Percentiles rank a stretch among this genome's conserved stretches.
Evolutionary conservation across 768 basidiomycete species (phyloP).

Genomic region (Pleurotus sapidus): DNA sequence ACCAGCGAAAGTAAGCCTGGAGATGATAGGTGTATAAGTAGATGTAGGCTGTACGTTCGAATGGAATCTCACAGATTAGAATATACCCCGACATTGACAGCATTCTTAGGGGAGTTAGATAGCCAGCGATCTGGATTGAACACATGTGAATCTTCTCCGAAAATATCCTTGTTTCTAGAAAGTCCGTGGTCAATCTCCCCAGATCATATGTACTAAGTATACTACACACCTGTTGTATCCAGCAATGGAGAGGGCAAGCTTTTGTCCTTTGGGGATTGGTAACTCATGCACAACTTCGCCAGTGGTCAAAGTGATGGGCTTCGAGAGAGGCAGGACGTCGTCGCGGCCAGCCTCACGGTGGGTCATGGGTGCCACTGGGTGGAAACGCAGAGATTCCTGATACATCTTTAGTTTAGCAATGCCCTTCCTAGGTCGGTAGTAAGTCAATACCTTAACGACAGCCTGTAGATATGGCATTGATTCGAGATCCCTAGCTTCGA

Average conservation of each 20-base stretch:
- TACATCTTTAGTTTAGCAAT: neutral
- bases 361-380: slow-evolving; percentile 25
- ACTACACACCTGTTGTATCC: slow-evolving; percentile 26
- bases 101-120: slow-evolving; percentile 14
- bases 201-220: neutral
- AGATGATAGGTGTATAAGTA: neutral
- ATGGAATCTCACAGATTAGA: slow-evolving; percentile 27
- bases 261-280: slow-evolving; percentile 17
- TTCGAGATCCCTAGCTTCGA: slow-evolving; percentile 27
- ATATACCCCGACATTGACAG: slow-evolving; percentile 24
- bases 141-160: neutral
- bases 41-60: neutral
- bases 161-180: neutral
- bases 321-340: slow-evolving; percentile 28
- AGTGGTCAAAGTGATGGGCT: slow-evolving; percentile 21
- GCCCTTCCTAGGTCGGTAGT: neutral
- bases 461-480: slow-evolving; percentile 28
- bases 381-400: slow-evolving; percentile 29
- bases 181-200: neutral
- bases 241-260: slow-evolving; percentile 12
- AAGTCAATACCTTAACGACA: slow-evolving; percentile 24
- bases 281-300: slow-evolving; percentile 18
- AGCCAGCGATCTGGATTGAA: neutral
- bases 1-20: slow-evolving; percentile 22
- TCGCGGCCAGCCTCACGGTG: slow-evolving; percentile 22